phyloP scores from a whole-genome alignment of 2,329 filamentous ascomycete genomes.

The Biscogniauxia mediterranea region DNA sequence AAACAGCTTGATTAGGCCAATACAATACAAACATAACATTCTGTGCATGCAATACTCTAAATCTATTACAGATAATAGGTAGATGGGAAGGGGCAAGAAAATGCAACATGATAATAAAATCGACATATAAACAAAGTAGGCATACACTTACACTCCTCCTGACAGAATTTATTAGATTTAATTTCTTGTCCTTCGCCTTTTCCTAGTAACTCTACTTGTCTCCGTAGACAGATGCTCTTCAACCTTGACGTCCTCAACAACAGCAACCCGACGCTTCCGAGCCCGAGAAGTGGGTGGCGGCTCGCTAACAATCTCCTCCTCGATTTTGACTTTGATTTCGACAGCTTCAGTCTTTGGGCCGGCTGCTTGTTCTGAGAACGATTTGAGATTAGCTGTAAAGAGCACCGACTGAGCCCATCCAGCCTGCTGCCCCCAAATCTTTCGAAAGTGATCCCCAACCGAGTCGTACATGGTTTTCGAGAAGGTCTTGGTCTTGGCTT shows the following conservation, averaged over 20 bases:
- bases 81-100: too few species aligned
- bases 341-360: conserved; percentile 30
- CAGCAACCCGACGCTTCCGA: conserved; percentile 22
- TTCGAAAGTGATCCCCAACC: conserved; percentile 84
- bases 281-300: conserved; percentile 5
- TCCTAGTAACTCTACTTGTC: conserved; percentile 12
- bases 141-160: too few species aligned
- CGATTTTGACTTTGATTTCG: conserved; percentile 29
- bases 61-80: too few species aligned
- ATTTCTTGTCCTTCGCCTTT: conserved; percentile 18
- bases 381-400: conserved; percentile 87
- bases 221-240: conserved; percentile 15
- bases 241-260: conserved; percentile 21
- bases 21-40: too few species aligned
- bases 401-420: conserved; percentile 98
- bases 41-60: too few species aligned
- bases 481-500: conserved; percentile 77
- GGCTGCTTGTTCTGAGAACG: conserved; percentile 69
- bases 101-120: too few species aligned
- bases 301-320: conserved; percentile 20
- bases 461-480: conserved; percentile 88
- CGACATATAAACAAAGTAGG: too few species aligned
- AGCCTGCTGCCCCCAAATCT: conserved; percentile 87
- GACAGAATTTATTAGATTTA: conserved; percentile 1
- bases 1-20: too few species aligned